Evolutionary conservation across 2,329 filamentous ascomycete species (phyloP).

Genomic region (Neopestalotiopsis sp.): DNA sequence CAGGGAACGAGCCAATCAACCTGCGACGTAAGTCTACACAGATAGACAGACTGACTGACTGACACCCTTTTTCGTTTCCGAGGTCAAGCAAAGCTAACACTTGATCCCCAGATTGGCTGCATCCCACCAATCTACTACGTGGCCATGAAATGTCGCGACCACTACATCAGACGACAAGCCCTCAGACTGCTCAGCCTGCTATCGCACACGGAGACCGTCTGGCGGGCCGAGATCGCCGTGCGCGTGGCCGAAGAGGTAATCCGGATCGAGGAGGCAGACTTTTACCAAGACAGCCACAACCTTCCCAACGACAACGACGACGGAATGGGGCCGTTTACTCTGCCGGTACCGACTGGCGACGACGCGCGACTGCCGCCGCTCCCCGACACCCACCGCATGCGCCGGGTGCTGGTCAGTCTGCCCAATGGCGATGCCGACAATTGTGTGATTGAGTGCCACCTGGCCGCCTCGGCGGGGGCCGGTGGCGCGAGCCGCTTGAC

Average conservation of each 20-base stretch:
- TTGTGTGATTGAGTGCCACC: neutral
- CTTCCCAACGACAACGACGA: neutral
- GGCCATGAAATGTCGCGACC: slow-evolving; percentile 52
- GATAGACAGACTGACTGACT: no score
- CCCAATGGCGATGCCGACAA: neutral
- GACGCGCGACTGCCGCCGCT: slow-evolving; percentile 22
- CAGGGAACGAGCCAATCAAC: neutral
- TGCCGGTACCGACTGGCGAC: slow-evolving; percentile 17
- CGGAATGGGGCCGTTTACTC: neutral
- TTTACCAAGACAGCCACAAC: slow-evolving; percentile 22
- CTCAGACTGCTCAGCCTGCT: slow-evolving; percentile 25
- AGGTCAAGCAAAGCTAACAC: no score
- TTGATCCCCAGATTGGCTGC: slow-evolving; percentile 43
- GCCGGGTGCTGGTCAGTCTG: slow-evolving; percentile 23
- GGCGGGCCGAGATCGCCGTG: slow-evolving; percentile 41
- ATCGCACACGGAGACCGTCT: slow-evolving; percentile 41
- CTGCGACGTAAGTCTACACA: slow-evolving; percentile 8
- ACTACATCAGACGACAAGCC: slow-evolving; percentile 42
- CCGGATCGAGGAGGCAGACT: slow-evolving; percentile 42
- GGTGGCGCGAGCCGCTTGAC: neutral
- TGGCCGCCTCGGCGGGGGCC: neutral
- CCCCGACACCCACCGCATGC: slow-evolving; percentile 28
- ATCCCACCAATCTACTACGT: slow-evolving; percentile 51
- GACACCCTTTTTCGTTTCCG: no score
- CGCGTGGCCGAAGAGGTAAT: slow-evolving; percentile 43